Base-by-base conservation (phyloP, 345 rosid species). In the Excoecaria agallocha region DNA sequence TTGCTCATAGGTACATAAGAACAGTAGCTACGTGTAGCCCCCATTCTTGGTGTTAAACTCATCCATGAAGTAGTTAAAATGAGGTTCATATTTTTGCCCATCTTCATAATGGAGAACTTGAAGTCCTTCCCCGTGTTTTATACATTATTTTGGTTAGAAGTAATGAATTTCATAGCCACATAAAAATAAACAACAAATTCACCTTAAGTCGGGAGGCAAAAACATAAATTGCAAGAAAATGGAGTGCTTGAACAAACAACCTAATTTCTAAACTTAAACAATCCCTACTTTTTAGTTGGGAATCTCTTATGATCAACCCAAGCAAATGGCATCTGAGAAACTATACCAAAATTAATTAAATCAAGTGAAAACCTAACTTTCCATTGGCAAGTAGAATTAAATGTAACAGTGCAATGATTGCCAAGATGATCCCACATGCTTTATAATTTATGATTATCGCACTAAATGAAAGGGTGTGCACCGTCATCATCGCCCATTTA, bases 51-150 rank as follows among this genome's bases (percentile, higher is more conserved):
- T 90, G 80, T 90, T 95, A 82, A 72, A 91, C 70, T 91, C 92
- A 74, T 95, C 99, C 79, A 70, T 80, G 73, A 93, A 95, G 87
- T 93, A 95, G 82, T 95, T 98, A 74, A 69, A 91, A 74, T 95
- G 99, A 82, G 97, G 98, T 81, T 91, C 97, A 64, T 91, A 93
- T 80, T 93, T 91, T 61, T 93, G 98, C 72, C 99, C 99, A 60
- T 81, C 92, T 83, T 95, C 98, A 71, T 93, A 93, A 66, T 95
- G 99, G 68, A 95, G 96, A 57, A 95, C 73, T 82, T 95, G 98
- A 74, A 93, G 96, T 69, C 99, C 99, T 84, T 93, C 98, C 56
- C 99, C 98, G 38, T 95, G 85, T 68, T 93, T 97, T 93, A 90
- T 72, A 79, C 50, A 79, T 76, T 66, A 24, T 55, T 38, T 67